Conservation (phyloP, 768 basidiomycete species). For the Amanita subjunquillea region DNA sequence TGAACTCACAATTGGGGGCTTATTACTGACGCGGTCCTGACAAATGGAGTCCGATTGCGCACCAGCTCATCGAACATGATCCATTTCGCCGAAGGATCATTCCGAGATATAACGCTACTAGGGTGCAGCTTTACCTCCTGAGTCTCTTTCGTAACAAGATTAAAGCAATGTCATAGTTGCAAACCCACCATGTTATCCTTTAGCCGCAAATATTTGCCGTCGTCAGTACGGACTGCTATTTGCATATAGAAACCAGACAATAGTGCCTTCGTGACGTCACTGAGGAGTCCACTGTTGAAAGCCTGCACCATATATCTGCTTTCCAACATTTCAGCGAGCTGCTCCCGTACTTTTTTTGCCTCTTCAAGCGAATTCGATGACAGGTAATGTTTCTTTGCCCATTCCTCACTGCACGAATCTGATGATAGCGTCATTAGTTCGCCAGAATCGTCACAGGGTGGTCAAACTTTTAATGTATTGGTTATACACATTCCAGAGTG, state of each 20-base stretch:
- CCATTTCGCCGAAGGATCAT: constrained; percentile 72
- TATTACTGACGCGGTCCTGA: constrained; percentile 75
- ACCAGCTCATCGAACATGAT: constrained; percentile 85
- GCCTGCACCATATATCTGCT: constrained; percentile 11
- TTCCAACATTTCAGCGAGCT: constrained; percentile 60
- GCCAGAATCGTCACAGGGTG: neutral
- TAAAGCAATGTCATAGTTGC: constrained; percentile 27
- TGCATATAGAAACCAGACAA: constrained; percentile 91
- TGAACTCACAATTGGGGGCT: constrained; percentile 55
- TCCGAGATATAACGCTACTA: constrained; percentile 69
- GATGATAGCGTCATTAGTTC: constrained; percentile 1
- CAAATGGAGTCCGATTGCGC: constrained; percentile 64
- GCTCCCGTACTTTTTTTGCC: constrained; percentile 80
- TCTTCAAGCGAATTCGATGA: constrained; percentile 66
- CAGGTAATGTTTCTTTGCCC: constrained; percentile 78
- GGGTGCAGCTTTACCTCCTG: constrained; percentile 10
- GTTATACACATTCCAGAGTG: constrained; percentile 81
- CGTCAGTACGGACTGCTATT: constrained; percentile 77
- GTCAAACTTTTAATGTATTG: constrained; percentile 63
- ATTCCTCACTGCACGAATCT: constrained; percentile 64
- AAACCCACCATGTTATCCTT: constrained; percentile 72
- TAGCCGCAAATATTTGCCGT: constrained; percentile 67
- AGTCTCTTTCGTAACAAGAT: neutral
- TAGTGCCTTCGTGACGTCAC: constrained; percentile 27
- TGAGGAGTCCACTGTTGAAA: no score